Evolutionary conservation across 129 eudicot genomes (phyloP).

Genomic region (Pulicaria dysenterica): DNA sequence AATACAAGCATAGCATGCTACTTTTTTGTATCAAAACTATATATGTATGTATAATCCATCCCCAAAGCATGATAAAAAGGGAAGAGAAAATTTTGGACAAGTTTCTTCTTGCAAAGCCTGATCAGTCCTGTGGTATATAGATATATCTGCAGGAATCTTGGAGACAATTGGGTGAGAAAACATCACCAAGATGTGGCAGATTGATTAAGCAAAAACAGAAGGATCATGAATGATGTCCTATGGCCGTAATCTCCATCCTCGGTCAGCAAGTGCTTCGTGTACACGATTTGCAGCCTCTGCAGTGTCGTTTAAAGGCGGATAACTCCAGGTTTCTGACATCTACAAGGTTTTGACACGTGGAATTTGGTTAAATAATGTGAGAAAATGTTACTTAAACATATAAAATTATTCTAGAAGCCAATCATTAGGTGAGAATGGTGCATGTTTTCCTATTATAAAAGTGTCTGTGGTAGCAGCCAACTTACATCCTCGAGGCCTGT

Average conservation of each 20-base stretch:
- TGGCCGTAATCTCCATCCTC: conserved; percentile 90
- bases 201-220: conserved; percentile 17
- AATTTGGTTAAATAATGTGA: neutral
- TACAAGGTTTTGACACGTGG: conserved; percentile 30
- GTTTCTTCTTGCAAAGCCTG: conserved; percentile 19
- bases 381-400: neutral
- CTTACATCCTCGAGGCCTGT: conserved; percentile 99
- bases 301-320: conserved; percentile 91
- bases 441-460: neutral
- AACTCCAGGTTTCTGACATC: conserved; percentile 97
- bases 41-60: conserved; percentile 28
- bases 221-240: conserved; percentile 24
- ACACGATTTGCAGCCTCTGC: conserved; percentile 86
- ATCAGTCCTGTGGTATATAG: conserved; percentile 19
- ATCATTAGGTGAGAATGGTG: neutral
- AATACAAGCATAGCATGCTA: conserved; percentile 29
- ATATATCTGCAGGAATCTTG: conserved; percentile 29
- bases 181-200: conserved; percentile 22
- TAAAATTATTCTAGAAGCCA: conserved; percentile 7
- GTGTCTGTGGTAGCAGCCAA: conserved; percentile 15
- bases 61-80: conserved; percentile 18
- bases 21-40: conserved; percentile 35
- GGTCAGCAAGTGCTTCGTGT: conserved; percentile 82
- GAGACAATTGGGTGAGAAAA: neutral
- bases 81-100: conserved; percentile 15